Base-by-base conservation (phyloP, 2,329 filamentous ascomycete genomes). In the Graphiopsis chlorocephala region DNA sequence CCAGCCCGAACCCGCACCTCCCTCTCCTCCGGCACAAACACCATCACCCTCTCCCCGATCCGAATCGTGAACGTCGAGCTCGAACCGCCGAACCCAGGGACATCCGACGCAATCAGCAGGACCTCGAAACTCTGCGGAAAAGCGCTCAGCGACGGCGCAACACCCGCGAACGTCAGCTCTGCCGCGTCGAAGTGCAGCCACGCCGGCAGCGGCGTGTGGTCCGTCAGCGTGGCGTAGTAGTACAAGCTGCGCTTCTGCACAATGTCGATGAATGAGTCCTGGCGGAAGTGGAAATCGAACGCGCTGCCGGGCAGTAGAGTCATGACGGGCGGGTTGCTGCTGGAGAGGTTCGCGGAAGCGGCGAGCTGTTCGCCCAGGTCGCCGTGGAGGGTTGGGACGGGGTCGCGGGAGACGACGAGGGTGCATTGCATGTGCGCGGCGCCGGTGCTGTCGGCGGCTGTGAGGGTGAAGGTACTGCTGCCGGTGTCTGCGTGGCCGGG, bases 141-240 rank as follows among this genome's bases (percentile, higher is more conserved):
- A 33, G 88, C 85, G 65, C 85, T 84, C 55, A 87, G 81, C 0
- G 87, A 79, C 0, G 92, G 92, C 1, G 89, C 90, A 35, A 78
- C 85, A 26, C 93, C 93, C 0, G 84, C 85, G 71, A 96, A 96
- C 0, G 82, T 83, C 45, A 96, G 78, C 0, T 77, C 81, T 1
- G 74, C 74, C 0, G 84, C 74, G 69, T 95, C 85, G 72, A 97
- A 97, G n/a, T 80, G 79, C 52, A 96, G 80, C 93, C 93, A 97
- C 0, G 92, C 88, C 23, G 93, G 93, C 38, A 97, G 79, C 38
- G 93, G 92, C n/a, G 90, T 91, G 72, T 91, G 90, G 72, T 94
- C 85, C 5, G 82, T 83, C 4, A 91, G 90, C 3, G 90, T 87
- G 10, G 91, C 91, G 73, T 95, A 94, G 76, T 93, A 96, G 65